Base-by-base conservation (phyloP, 2,329 filamentous ascomycete genomes). In the Sporothrix sp. region DNA sequence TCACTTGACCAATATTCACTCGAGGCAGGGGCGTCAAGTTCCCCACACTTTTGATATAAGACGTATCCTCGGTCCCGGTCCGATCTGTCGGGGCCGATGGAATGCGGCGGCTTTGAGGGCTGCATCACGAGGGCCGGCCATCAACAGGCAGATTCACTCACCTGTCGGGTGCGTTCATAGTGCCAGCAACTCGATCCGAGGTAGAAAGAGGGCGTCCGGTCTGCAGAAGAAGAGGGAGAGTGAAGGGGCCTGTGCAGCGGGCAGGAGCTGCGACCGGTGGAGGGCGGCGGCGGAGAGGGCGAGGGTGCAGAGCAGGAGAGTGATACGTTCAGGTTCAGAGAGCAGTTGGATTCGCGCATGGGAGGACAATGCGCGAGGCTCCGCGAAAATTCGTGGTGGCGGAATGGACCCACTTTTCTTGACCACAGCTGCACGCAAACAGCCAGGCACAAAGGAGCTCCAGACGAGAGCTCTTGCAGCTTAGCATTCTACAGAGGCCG, bases 81-180 rank as follows among this genome's bases (percentile, higher is more conserved):
- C n/a, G n/a, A n/a, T n/a, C n/a, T n/a, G n/a, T n/a, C n/a, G n/a
- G n/a, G n/a, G n/a, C n/a, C n/a, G n/a, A n/a, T n/a, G n/a, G n/a
- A n/a, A n/a, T n/a, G n/a, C n/a, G n/a, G n/a, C n/a, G n/a, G n/a
- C n/a, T n/a, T n/a, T n/a, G n/a, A n/a, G n/a, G n/a, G n/a, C n/a
- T n/a, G n/a, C n/a, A n/a, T n/a, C n/a, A n/a, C n/a, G n/a, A n/a
- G n/a, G n/a, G n/a, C n/a, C n/a, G n/a, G n/a, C n/a, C n/a, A n/a
- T n/a, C n/a, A n/a, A n/a, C n/a, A n/a, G n/a, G n/a, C n/a, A n/a
- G n/a, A n/a, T n/a, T n/a, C n/a, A n/a, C 25, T 28, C 57, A 78
- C 75, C 75, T 68, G 61, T 78, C 75, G 16, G 75, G 75, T 11
- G 75, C 75, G 66, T 78, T 78, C 75, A 78, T 78, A 25, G 58